phyloP scores from a whole-genome alignment of 2,329 filamentous ascomycete genomes.

The Alternaria sp. region DNA sequence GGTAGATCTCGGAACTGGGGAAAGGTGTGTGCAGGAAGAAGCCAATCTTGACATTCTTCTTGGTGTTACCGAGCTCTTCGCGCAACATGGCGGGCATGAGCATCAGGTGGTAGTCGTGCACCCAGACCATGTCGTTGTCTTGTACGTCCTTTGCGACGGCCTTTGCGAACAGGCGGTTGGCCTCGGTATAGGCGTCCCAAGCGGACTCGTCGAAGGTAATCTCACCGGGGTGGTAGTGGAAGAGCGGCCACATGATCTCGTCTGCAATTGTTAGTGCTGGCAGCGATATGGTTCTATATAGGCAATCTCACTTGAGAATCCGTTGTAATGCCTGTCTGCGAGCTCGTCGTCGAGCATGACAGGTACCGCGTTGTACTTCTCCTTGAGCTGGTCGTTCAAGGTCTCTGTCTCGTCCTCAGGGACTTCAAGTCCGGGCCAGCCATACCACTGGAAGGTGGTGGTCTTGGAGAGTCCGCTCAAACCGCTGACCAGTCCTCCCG shows the following conservation, averaged over 20 bases:
- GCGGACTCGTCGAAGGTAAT: conserved; percentile 96
- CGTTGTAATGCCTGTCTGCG: conserved; percentile 95
- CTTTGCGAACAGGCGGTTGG: conserved; percentile 90
- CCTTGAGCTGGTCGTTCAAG: conserved; percentile 78
- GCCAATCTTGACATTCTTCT: conserved; percentile 94
- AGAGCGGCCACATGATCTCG: conserved; percentile 96
- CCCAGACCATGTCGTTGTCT: conserved; percentile 95
- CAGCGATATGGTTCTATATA: background rate
- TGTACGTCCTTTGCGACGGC: conserved; percentile 84
- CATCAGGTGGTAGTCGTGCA: conserved; percentile 99
- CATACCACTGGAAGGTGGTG: conserved; percentile 97
- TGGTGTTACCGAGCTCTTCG: conserved; percentile 79
- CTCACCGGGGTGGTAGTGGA: conserved; percentile 98
- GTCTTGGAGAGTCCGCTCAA: conserved; percentile 90
- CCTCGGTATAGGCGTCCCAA: conserved; percentile 91
- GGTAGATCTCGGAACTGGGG: conserved; percentile 94
- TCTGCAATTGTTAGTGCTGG: conserved; percentile 55
- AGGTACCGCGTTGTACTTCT: conserved; percentile 87
- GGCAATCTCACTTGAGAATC: conserved; percentile 80
- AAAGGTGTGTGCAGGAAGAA: conserved; percentile 99
- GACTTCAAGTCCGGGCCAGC: conserved; percentile 93
- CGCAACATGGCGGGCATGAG: conserved; percentile 94
- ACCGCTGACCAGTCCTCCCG: conserved; percentile 91
- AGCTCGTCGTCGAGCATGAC: conserved; percentile 94
- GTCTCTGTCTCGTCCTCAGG: conserved; percentile 79